phyloP scores from a whole-genome alignment of 345 rosid species.

The Odontarrhena argentea region DNA sequence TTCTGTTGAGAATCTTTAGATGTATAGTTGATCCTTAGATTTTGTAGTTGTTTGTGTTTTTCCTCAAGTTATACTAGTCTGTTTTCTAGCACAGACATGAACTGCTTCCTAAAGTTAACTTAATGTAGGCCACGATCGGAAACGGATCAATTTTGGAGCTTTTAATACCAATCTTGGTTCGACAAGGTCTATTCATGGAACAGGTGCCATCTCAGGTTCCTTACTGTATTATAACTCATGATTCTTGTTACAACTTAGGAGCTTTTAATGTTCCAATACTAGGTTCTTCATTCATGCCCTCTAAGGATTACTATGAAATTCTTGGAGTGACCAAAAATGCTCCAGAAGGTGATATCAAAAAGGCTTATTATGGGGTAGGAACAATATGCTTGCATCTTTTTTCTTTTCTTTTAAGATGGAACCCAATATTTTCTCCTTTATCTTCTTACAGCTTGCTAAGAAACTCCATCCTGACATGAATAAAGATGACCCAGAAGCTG shows the following conservation, averaged over 20 bases:
- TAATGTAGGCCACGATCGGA: conserved; percentile 39
- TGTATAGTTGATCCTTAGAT: too few relatives aligned
- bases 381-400: conserved; percentile 16
- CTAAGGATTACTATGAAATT: conserved; percentile 71
- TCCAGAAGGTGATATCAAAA: conserved; percentile 77
- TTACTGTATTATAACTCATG: not conserved
- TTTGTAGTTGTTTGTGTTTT: too few relatives aligned
- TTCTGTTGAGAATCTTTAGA: too few relatives aligned
- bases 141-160: conserved; percentile 53
- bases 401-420: not conserved
- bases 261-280: conserved; percentile 4
- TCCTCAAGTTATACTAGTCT: too few relatives aligned
- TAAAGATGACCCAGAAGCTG: conserved; percentile 99
- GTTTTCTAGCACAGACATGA: too few relatives aligned
- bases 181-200: conserved; percentile 75
- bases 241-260: conserved; percentile 2
- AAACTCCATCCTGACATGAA: conserved; percentile 95
- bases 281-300: conserved; percentile 55
- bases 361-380: conserved; percentile 89
- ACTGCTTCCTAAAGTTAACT: too few relatives aligned
- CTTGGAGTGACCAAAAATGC: conserved; percentile 93
- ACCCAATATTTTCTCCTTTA: not conserved
- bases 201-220: conserved; percentile 54
- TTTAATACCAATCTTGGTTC: conserved; percentile 46
- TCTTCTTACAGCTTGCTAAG: conserved; percentile 73